These are phyloP conservation scores for Scenedesmus sp. DNA, from an alignment of 163 green algal species.

Conservation along the genomic window DNA sequence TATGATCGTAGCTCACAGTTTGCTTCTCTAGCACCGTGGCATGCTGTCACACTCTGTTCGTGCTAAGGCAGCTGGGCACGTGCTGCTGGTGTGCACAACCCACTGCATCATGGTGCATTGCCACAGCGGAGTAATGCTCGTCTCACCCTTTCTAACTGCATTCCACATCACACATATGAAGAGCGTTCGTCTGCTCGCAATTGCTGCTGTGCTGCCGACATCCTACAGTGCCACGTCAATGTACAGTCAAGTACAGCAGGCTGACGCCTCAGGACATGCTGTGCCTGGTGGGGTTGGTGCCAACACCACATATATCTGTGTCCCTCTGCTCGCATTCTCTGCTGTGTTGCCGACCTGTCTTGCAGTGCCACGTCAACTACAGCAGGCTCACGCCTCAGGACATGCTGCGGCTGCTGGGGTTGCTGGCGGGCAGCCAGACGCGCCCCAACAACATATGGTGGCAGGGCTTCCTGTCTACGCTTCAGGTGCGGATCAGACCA, in stretches of 20 bases:
- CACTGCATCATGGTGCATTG: too few relatives aligned
- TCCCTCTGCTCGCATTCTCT: not conserved
- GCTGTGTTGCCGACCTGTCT: not conserved
- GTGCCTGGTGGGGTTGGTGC: not conserved
- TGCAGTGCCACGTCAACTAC: slow-evolving; percentile 18
- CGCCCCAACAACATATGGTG: slow-evolving; percentile 30
- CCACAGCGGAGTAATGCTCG: too few relatives aligned
- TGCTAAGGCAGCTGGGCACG: too few relatives aligned
- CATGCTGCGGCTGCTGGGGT: not conserved
- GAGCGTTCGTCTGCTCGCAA: too few relatives aligned
- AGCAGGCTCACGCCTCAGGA: not conserved
- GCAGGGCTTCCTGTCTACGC: slow-evolving; percentile 1
- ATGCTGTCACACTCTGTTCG: too few relatives aligned
- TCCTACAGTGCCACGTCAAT: not conserved
- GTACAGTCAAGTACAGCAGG: not conserved
- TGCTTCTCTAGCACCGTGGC: too few relatives aligned
- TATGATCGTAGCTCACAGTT: too few relatives aligned
- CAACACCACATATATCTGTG: not conserved
- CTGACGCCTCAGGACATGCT: not conserved
- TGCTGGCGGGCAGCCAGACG: slow-evolving; percentile 28
- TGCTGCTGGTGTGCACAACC: too few relatives aligned
- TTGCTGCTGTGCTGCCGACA: not conserved
- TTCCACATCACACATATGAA: too few relatives aligned
- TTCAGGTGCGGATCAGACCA: not conserved
- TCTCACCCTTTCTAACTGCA: too few relatives aligned